Base-by-base conservation (phyloP, 768 basidiomycete species). In the Russula emetica region DNA sequence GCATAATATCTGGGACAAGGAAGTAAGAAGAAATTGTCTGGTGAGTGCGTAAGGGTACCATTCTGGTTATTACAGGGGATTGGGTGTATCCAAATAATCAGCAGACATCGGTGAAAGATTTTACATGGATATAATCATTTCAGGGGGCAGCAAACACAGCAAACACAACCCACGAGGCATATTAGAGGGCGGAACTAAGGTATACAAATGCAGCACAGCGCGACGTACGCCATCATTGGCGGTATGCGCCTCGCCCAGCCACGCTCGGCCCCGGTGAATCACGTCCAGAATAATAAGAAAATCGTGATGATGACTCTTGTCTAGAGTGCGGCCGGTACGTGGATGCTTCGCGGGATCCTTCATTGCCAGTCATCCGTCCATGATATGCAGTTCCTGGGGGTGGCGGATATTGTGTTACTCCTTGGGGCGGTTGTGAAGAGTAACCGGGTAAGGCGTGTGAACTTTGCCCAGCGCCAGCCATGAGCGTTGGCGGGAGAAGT, bases 281-380 rank as follows among this genome's bases (percentile, higher is more conserved):
- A 14, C 66, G 68, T 44, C 69, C 67, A 1, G 70, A 61, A 9
- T 63, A 52, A 2, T 71, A 71, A 14, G 72, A 66, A 28, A 69
- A 68, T 34, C 68, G 51, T 42, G 64, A 64, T 42, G 30, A 36
- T 36, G 36, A 66, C 6, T 69, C 70, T 24, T 71, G 66, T 28
- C 67, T 66, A 5, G 71, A 69, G 26, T 78, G 73, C 1, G 85
- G 86, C 61, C 88, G 79, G 70, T 89, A 86, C 1, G 84, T 71
- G 1, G 88, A 83, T 6, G 86, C 86, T 68, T 87, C 83, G 52
- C 85, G 76, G 64, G 77, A 78, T 5, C 75, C 78, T 13, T 77
- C 63, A 3, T 9, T 76, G 62, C 69, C 63, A 61, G 67, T 75
- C 59, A 66, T 78, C 67, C 63, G 80, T 76, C 69, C 82, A 69